Evolutionary conservation across 73 alveolate genomes (phyloP), one percentile per base, ranked within the genome.

Genomic region (Effrenium voratum): DNA sequence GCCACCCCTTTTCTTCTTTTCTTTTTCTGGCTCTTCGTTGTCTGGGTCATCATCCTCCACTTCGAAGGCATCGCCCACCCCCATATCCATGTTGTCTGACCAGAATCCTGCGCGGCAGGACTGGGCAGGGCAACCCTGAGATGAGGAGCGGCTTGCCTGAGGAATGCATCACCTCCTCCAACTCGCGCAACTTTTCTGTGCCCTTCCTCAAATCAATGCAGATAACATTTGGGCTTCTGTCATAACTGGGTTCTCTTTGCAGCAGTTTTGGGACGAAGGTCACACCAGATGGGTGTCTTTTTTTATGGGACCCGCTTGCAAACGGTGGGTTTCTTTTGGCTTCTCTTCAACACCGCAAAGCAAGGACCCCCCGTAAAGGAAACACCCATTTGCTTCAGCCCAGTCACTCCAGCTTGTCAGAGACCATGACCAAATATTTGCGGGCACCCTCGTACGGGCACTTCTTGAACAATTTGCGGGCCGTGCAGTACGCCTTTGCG

Each of bases 141-240:
- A n/a, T n/a, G 15, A 24, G 30, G 30, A 26, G 15, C 40, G 40
- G 43, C n/a, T 24, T n/a, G n/a, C 82, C 82, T 72, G 82, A 0
- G 6, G 32, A 45, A 22, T 72, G 50, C 82, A 72, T 72, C 45
- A 72, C 16, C 26, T 72, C 82, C 26, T 72, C 82, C 46, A 72
- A 49, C 47, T 72, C 82, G 47, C 82, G 82, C 50, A 36, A 32
- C 82, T 72, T 72, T 30, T 72, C 82, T 10, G 32, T 49, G 10
- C 82, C 82, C 26, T 28, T 72, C 82, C 82, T 72, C 10, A 76
- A n/a, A n/a, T n/a, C n/a, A n/a, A n/a, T n/a, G n/a, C n/a, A n/a
- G n/a, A n/a, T n/a, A n/a, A n/a, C n/a, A n/a, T n/a, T n/a, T n/a
- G n/a, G n/a, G n/a, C n/a, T n/a, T n/a, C n/a, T n/a, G n/a, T n/a